These are phyloP conservation scores for Arabidopsis suecica DNA, from an alignment of 345 rosid genomes.

Conservation along the genomic window DNA sequence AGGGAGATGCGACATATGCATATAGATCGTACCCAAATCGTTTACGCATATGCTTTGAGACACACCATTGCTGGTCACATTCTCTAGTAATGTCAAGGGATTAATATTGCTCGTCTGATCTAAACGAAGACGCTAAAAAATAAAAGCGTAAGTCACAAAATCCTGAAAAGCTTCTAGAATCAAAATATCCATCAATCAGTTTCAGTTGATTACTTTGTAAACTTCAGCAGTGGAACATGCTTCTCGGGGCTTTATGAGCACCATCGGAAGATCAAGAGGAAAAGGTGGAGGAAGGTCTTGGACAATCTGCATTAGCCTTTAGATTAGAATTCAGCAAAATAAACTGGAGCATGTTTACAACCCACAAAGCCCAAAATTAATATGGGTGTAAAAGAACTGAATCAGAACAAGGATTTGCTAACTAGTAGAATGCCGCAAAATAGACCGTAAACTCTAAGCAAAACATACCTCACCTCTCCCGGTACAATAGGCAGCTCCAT, in stretches of 20 bases:
- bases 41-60: constrained; percentile 88
- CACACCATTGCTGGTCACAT: constrained; percentile 70
- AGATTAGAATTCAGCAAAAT: constrained; percentile 24
- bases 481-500: constrained; percentile 93
- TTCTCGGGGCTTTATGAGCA: constrained; percentile 84
- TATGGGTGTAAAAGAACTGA: not conserved
- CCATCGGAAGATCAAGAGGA: constrained; percentile 76
- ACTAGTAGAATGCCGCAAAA: not conserved
- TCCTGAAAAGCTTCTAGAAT: constrained; percentile 5
- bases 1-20: constrained; percentile 11
- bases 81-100: constrained; percentile 76
- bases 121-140: constrained; percentile 65
- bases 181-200: constrained; percentile 6
- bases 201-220: constrained; percentile 66
- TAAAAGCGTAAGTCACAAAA: constrained; percentile 24
- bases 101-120: constrained; percentile 74
- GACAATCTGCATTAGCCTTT: constrained; percentile 62
- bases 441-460: not conserved
- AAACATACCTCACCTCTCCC: constrained; percentile 95
- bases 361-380: not conserved
- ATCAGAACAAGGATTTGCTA: not conserved
- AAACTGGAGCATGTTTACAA: not conserved
- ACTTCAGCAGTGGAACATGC: constrained; percentile 96
- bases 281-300: constrained; percentile 82
- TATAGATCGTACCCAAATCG: constrained; percentile 73